Conservation (phyloP, 1,139 yeast genomes). For the Spathaspora jeffriesii region DNA sequence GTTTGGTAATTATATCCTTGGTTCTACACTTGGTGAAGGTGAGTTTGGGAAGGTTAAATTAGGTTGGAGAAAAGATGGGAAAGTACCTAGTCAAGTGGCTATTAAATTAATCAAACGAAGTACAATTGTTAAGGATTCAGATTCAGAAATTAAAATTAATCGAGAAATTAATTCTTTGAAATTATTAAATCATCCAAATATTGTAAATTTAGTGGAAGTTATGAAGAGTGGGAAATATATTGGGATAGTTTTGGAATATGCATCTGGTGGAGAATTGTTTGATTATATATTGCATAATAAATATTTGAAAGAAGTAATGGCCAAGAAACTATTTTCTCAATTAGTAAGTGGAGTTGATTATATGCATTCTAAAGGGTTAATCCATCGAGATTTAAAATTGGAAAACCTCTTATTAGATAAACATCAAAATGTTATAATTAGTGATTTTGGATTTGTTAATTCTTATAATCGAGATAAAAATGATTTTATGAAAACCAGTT, state of each 20-base stretch:
- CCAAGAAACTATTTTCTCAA: slow-evolving; percentile 90
- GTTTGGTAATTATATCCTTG: slow-evolving; percentile 86
- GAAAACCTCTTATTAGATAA: slow-evolving; percentile 75
- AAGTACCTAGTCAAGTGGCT: slow-evolving; percentile 84
- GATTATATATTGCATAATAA: slow-evolving; percentile 89
- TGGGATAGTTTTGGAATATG: slow-evolving; percentile 95
- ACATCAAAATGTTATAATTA: slow-evolving; percentile 75
- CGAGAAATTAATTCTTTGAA: slow-evolving; percentile 92
- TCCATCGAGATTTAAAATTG: slow-evolving; percentile 78
- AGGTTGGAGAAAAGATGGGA: slow-evolving; percentile 92
- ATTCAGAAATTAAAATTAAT: slow-evolving; percentile 84
- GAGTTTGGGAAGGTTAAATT: slow-evolving; percentile 96
- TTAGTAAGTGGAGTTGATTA: slow-evolving; percentile 92
- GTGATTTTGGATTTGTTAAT: slow-evolving; percentile 92
- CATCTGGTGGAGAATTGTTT: slow-evolving; percentile 96
- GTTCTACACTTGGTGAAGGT: slow-evolving; percentile 97
- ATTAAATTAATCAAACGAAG: slow-evolving; percentile 89
- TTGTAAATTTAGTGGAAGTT: slow-evolving; percentile 88
- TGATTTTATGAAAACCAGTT: slow-evolving; percentile 91
- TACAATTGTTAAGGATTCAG: slow-evolving; percentile 79
- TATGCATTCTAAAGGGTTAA: slow-evolving; percentile 80
- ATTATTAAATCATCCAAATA: slow-evolving; percentile 87
- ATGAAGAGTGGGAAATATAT: slow-evolving; percentile 93
- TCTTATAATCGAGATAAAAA: slow-evolving; percentile 64
- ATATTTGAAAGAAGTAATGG: slow-evolving; percentile 80